Percentiles rank a stretch among this genome's conserved stretches.
These are phyloP conservation scores for Mycena pura DNA, from an alignment of 768 basidiomycete species.

Conservation along the genomic window DNA sequence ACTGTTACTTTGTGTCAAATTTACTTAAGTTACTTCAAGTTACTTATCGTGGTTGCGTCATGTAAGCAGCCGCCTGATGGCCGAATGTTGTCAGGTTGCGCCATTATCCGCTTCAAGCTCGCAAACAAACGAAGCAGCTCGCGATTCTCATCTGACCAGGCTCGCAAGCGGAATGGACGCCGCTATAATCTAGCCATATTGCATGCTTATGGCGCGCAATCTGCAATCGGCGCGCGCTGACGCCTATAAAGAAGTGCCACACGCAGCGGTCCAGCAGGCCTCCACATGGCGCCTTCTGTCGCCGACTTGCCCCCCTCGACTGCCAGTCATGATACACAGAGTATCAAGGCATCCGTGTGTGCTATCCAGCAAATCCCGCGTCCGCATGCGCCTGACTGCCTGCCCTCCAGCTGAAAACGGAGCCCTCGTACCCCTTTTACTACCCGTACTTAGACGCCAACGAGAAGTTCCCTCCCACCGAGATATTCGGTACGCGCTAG, in stretches of 20 bases:
- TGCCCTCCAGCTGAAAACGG: conserved; percentile 33
- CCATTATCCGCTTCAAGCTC: conserved; percentile 6
- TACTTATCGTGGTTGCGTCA: too few relatives aligned
- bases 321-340: conserved; percentile 10
- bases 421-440: conserved; percentile 57
- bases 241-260: background rate
- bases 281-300: conserved; percentile 40
- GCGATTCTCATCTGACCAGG: background rate
- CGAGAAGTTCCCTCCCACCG: conserved; percentile 58
- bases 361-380: background rate
- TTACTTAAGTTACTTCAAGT: too few relatives aligned
- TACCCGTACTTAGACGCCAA: conserved; percentile 51
- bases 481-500: conserved; percentile 48
- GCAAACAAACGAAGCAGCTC: background rate
- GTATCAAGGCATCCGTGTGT: conserved; percentile 20
- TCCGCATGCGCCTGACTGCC: background rate
- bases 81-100: conserved; percentile 3
- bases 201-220: conserved; percentile 23
- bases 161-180: background rate
- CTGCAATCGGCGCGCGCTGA: background rate
- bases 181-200: conserved; percentile 4
- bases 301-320: conserved; percentile 27
- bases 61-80: background rate
- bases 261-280: too few relatives aligned
- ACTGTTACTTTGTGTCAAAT: too few relatives aligned